Base-by-base conservation (phyloP, 805 yeast species). In the Torulaspora quercuum region DNA sequence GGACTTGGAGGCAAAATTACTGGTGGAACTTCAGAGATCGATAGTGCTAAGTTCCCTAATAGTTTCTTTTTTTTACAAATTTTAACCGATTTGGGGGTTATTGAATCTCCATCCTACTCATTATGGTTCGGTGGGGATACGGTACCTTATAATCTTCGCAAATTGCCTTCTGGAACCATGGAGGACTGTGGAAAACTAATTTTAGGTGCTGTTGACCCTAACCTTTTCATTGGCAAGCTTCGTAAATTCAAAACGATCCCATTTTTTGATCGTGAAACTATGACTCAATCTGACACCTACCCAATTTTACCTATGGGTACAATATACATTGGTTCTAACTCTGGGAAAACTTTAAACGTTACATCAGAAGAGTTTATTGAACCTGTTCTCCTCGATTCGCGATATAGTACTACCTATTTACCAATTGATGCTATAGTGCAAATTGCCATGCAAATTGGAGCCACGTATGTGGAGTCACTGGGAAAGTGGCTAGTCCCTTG, bases 401-500 rank as follows among this genome's bases (percentile, higher is more conserved):
- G 85, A 38, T 63, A 70, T 25, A 44, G 57, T 7, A 72, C 59
- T 53, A 68, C 67, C 18, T 72, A 64, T 51, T 54, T 83, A 22
- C 90, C 90, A 0, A 59, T 70, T 25, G 69, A 72, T 29, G 53
- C 75, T 4, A 63, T 83, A 26, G 67, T 82, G 33, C 75, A 73
- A 46, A 58, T 83, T 19, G 86, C 89, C 0, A 67, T 82, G 16
- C 89, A 83, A 57, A 62, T 80, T 25, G 78, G 79, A 50, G 90
- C 90, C 0, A 73, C 68, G 44, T 83, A 75, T 52, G 68, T 73
- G 3, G 55, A 61, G 3, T 63, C 65, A 5, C 50, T 67, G 5
- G 64, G 63, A 15, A 50, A 69, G 11, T 83, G 90, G 90, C 49
- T 80, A 10, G 79, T 80, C 9, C 72, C 72, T 40, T 83, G 92